Evolutionary conservation across 306 rosid species (phyloP), one percentile per base, ranked within the genome.

Genomic region (Sindora glabra): DNA sequence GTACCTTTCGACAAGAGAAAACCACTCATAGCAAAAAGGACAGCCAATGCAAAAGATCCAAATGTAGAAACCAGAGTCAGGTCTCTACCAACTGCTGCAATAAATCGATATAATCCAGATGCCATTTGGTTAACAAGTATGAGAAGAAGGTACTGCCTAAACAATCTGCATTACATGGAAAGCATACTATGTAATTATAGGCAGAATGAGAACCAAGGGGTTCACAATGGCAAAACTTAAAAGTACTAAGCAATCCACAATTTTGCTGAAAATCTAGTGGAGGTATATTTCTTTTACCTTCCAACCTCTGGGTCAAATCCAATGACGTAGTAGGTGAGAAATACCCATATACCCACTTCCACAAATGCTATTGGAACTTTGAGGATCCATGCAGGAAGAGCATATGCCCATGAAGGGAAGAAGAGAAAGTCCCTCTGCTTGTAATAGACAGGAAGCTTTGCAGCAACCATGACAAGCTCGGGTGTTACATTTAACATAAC

Each of bases 371-470:
- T 7, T 9, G 89, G 89, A 46, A 79, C 59, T 73, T 74, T 76
- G 8, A 83, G 81, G 74, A 83, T 67, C 85, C 85, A 79, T 15
- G 74, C 37, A 26, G 89, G 89, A 73, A 83, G 77, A 62, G 81
- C 83, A 59, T 63, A 83, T 23, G 75, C 72, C 89, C 89, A 83
- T 18, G 89, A 56, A 63, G 85, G 83, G 64, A 76, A 79, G 77
- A 83, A 83, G 12, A 56, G 89, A 14, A 70, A 65, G 37, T 69
- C 77, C 64, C 89, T 70, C 57, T 83, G 89, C 76, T 83, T 83
- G 68, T 73, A 83, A 62, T 79, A 83, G 1, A 83, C 89, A 13
- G 85, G 83, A 56, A 83, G 89, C 46, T 70, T 79, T 39, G 78
- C 45, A 56, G 76, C 70, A 0, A 73, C 70, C 83, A 83, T 70